Conservation (phyloP, 1,139 yeast species). For the Taiozyma sp. region DNA sequence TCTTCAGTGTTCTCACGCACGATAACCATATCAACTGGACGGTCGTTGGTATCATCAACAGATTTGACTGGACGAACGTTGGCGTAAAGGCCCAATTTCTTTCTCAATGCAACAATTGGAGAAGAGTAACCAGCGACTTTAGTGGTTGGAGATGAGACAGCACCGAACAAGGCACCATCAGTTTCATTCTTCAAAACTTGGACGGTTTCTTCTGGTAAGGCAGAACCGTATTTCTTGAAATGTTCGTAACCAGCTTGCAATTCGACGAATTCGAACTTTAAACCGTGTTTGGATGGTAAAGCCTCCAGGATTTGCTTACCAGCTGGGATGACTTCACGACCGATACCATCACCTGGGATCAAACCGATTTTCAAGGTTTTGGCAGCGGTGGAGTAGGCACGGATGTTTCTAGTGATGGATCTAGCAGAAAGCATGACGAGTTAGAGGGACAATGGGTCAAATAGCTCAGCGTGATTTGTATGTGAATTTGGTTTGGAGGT, state of each 20-base stretch:
- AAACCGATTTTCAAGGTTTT: conserved; percentile 36
- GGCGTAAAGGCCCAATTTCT: conserved; percentile 90
- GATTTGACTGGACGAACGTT: conserved; percentile 97
- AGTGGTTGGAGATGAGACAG: conserved; percentile 91
- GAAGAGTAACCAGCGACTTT: conserved; percentile 97
- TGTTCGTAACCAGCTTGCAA: conserved; percentile 93
- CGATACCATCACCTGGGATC: conserved; percentile 98
- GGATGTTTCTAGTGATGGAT: conserved; percentile 2
- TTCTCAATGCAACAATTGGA: conserved; percentile 96
- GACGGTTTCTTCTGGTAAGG: conserved; percentile 91
- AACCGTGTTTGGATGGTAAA: conserved; percentile 68
- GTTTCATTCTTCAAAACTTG: conserved; percentile 74
- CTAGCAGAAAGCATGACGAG: background rate
- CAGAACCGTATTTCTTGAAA: conserved; percentile 89
- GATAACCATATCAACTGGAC: conserved; percentile 95
- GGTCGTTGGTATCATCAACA: conserved; percentile 61
- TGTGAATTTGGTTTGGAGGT: background rate
- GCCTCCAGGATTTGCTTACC: conserved; percentile 83
- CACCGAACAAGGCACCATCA: conserved; percentile 97
- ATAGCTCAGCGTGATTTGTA: background rate
- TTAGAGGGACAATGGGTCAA: background rate
- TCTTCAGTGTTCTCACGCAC: conserved; percentile 99
- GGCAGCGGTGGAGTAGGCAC: conserved; percentile 8
- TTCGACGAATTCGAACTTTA: conserved; percentile 79
- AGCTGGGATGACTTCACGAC: conserved; percentile 95